Percentiles rank a stretch among this genome's conserved stretches.
These are phyloP conservation scores for Eucalyptus regnans DNA, from an alignment of 345 rosid species.

Conservation along the genomic window DNA sequence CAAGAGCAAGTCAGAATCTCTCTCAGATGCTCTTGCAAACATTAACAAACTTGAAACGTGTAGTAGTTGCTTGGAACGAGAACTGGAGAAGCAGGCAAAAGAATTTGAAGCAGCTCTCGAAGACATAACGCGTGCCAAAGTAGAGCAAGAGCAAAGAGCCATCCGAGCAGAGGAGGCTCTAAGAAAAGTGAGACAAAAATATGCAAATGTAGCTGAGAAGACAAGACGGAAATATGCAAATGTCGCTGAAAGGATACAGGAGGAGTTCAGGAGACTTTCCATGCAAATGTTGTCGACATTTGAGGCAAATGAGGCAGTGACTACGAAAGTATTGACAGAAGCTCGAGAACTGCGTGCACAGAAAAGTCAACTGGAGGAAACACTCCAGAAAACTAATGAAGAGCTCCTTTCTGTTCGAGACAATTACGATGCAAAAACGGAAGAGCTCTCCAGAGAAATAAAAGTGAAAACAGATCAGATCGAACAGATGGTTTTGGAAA, in stretches of 20 bases:
- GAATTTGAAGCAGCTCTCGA: slow-evolving; percentile 20
- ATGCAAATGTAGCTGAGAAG: slow-evolving; percentile 21
- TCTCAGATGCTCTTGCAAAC: not conserved
- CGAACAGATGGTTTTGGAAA: slow-evolving; percentile 2
- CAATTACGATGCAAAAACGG: slow-evolving; percentile 8
- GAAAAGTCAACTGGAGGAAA: slow-evolving; percentile 18
- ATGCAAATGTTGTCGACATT: slow-evolving; percentile 21
- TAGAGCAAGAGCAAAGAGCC: slow-evolving; percentile 30
- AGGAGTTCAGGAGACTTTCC: slow-evolving; percentile 24
- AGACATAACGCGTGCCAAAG: slow-evolving; percentile 4
- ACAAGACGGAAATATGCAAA: slow-evolving; percentile 12
- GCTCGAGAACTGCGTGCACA: slow-evolving; percentile 10
- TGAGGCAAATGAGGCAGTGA: slow-evolving; percentile 31
- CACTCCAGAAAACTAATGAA: slow-evolving; percentile 15
- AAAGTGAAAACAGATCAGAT: slow-evolving; percentile 5
- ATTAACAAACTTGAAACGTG: slow-evolving; percentile 10
- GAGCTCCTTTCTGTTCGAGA: slow-evolving; percentile 6
- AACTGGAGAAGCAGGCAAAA: slow-evolving; percentile 12
- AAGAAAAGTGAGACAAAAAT: slow-evolving; percentile 13
- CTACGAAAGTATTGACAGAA: slow-evolving; percentile 22
- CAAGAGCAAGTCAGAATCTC: not conserved
- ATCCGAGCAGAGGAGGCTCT: slow-evolving; percentile 28
- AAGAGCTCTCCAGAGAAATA: slow-evolving; percentile 4
- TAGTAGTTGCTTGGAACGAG: slow-evolving; percentile 16
- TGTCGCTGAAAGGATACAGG: slow-evolving; percentile 32